phyloP scores from a whole-genome alignment of 2,329 filamentous ascomycete species.

The Magnaporthiopsis rhizophila region DNA sequence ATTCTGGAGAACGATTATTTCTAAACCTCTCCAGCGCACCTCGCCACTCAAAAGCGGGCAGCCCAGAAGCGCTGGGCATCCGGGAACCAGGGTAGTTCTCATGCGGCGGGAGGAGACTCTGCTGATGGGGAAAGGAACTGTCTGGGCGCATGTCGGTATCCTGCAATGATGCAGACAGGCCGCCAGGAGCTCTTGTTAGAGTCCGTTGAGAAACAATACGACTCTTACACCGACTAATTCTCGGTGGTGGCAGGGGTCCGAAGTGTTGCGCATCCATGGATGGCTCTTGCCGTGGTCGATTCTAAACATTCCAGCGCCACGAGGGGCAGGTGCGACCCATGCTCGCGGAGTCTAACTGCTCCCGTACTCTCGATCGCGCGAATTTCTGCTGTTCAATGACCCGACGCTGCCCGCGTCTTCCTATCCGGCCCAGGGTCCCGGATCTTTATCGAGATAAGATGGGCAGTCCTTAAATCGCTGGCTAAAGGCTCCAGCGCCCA shows the following conservation, averaged over 20 bases:
- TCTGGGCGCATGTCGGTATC: too few species aligned
- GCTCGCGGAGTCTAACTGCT: too few species aligned
- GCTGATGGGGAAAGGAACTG: neutral
- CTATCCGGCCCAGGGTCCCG: neutral
- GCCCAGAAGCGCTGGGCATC: neutral
- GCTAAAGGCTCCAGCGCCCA: neutral
- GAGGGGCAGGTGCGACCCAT: neutral
- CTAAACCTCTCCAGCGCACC: neutral
- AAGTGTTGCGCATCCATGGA: neutral
- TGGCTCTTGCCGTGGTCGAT: neutral
- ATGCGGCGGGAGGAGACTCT: neutral
- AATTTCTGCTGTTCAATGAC: too few species aligned
- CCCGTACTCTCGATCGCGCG: neutral
- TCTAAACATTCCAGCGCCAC: neutral
- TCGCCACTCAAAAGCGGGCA: too few species aligned
- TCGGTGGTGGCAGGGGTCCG: too few species aligned
- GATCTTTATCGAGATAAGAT: neutral
- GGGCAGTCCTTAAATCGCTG: too few species aligned
- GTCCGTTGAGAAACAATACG: neutral
- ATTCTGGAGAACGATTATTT: neutral
- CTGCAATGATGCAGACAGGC: neutral
- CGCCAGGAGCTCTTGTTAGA: neutral
- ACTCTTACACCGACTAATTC: too few species aligned
- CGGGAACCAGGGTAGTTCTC: neutral
- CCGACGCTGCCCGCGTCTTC: neutral